phyloP scores from a whole-genome alignment of 2,329 filamentous ascomycete genomes.

The Aquanectria penicillioides region DNA sequence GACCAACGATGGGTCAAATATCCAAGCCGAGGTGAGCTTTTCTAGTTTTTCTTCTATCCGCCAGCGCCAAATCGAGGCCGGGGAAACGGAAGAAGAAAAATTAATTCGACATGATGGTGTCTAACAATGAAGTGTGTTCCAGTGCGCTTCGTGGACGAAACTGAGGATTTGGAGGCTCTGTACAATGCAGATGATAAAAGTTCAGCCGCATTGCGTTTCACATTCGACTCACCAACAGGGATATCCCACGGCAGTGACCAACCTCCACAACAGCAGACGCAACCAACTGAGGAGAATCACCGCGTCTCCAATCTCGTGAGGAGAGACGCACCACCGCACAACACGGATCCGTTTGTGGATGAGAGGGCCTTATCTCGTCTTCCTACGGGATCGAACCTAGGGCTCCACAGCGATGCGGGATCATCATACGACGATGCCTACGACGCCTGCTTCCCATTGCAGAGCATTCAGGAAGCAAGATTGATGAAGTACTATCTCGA shows the following conservation, averaged over 20 bases:
- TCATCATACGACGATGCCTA: constrained; percentile 9
- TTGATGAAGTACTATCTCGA: constrained; percentile 43
- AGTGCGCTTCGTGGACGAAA: constrained; percentile 33
- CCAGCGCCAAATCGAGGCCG: background rate
- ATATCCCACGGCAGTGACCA: background rate
- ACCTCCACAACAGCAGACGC: background rate
- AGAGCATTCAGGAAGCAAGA: constrained; percentile 33
- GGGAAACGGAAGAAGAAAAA: background rate
- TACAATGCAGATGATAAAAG: constrained; percentile 19
- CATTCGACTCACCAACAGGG: background rate
- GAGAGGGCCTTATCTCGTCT: constrained; percentile 13
- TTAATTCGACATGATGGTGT: too few species aligned
- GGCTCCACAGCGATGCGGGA: constrained; percentile 18
- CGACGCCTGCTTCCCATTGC: constrained; percentile 30
- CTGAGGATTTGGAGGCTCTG: constrained; percentile 24
- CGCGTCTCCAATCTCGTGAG: background rate
- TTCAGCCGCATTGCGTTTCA: background rate
- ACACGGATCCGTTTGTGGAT: background rate
- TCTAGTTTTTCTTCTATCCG: too few species aligned
- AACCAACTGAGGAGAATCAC: background rate
- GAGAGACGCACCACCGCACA: background rate
- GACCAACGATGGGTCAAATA: constrained; percentile 29
- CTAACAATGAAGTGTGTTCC: too few species aligned
- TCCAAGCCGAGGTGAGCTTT: constrained; percentile 21
- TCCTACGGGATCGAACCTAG: constrained; percentile 13